Conservation (phyloP, 371 early-diverging fungal genomes). For the Mucor circinelloides region DNA sequence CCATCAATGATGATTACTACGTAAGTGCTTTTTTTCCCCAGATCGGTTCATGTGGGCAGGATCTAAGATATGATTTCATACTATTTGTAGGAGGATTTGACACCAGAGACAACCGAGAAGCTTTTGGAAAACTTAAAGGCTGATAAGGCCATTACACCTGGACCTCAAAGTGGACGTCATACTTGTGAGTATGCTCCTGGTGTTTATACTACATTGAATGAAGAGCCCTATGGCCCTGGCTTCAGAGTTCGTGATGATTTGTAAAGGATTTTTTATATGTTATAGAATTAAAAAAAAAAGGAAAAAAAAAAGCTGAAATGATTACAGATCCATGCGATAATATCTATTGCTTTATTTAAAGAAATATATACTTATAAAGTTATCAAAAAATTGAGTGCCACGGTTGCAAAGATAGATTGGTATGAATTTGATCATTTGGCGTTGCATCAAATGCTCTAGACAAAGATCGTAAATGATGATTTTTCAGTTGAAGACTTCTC, state of each 20-base stretch:
- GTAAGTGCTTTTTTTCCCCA: slow-evolving; percentile 48
- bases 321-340: background rate
- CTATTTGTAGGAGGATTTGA: slow-evolving; percentile 86
- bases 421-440: background rate
- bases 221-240: slow-evolving; percentile 92
- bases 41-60: background rate
- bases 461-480: slow-evolving; percentile 15
- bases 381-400: background rate
- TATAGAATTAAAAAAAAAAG: slow-evolving; percentile 10
- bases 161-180: slow-evolving; percentile 85
- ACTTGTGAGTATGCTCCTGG: slow-evolving; percentile 84
- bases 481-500: slow-evolving; percentile 23
- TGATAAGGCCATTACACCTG: slow-evolving; percentile 77
- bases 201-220: slow-evolving; percentile 82
- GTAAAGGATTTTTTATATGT: slow-evolving; percentile 43
- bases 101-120: slow-evolving; percentile 87
- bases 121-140: slow-evolving; percentile 86
- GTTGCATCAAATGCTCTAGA: slow-evolving; percentile 1
- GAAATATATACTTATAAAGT: background rate
- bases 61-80: background rate
- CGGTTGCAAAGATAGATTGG: background rate
- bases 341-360: too few species aligned
- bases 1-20: slow-evolving; percentile 97
- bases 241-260: slow-evolving; percentile 86
- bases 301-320: background rate